Base-by-base conservation (phyloP, 345 rosid species). In the Sonneratia caseolaris region DNA sequence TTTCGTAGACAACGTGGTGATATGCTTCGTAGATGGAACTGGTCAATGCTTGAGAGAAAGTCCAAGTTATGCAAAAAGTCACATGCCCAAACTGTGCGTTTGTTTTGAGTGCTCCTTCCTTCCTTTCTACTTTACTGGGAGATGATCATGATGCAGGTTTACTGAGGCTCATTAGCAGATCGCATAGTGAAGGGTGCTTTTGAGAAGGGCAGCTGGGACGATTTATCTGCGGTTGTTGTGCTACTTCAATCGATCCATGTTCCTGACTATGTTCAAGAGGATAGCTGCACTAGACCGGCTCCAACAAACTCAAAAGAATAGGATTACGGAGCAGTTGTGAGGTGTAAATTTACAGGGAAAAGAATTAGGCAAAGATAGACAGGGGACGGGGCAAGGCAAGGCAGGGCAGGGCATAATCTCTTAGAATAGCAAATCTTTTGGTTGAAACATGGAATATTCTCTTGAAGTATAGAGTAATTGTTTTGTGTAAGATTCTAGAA, bases 11-110 rank as follows among this genome's bases (percentile, higher is more conserved):
- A 93, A 93, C 83, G 87, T 93, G 93, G 97, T 93, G 80, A 76
- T 93, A 79, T 91, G 97, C 81, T 86, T 86, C 81, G 92, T 91
- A 81, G 98, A 93, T 81, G 84, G 82, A 68, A 83, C 96, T 22
- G 90, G 94, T 48, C 83, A 83, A 80, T 91, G 98, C 86, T 78
- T 82, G 84, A 86, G 85, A 84, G 86, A 79, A 81, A 80, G 67
- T 79, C 90, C 96, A 71, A 84, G 70, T 62, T 86, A 74, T 71
- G 83, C 83, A 55, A 82, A 78, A 80, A 91, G 79, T 69, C 81
- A 82, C 69, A 86, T 81, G 70, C 70, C 87, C 75, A 87, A 83
- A 84, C 78, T 87, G 98, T 93, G 32, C 1, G 32, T 27, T 27
- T 27, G 32, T 27, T 27, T 0, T 27, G 32, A 27, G 0, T 27